Evolutionary conservation across 2,329 filamentous ascomycete genomes (phyloP), one percentile per base, ranked within the genome.

Genomic region (Fusarium sp.): DNA sequence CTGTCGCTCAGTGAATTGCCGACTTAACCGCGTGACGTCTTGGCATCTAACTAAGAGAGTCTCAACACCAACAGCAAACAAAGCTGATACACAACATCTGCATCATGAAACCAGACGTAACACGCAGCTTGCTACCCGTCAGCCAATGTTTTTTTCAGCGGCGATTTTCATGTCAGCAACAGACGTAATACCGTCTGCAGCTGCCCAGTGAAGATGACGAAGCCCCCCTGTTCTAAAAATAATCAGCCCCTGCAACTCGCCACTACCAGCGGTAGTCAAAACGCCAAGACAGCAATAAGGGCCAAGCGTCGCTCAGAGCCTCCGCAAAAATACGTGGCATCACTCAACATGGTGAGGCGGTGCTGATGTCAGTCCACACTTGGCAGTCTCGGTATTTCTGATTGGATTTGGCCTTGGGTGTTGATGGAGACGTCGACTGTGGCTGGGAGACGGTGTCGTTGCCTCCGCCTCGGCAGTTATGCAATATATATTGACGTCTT

Each of bases 301-400:
- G 45, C 40, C 44, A 26, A 58, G 32, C 39, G 28, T 47, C 46
- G 52, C 30, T 35, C 47, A 57, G 22, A 46, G 46, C 52, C 62
- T 58, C 59, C 44, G 39, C 28, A 56, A 39, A 30, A 43, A 37
- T 65, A 65, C 62, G 62, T 65, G 62, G 61, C 61, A 65, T 65
- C 54, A 65, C 45, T 55, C 48, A 55, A 19, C 37, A 15, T 35
- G 19, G 26, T 61, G 61, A 47, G 62, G 62, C 62, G 53, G 55
- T 65, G 62, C 55, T 52, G 30, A 32, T 26, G 33, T 20, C 6
- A 65, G 35, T 30, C 46, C 54, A 65, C 62, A 20, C 37, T 56
- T 46, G 14, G 26, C 48, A 20, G n/a, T 26, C 22, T 55, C 40
- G 37, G 15, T 6, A 19, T 20, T 11, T 24, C 49, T 44, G 48